Base-by-base conservation (phyloP, 306 rosid genomes). In the Cajanus cajan region DNA sequence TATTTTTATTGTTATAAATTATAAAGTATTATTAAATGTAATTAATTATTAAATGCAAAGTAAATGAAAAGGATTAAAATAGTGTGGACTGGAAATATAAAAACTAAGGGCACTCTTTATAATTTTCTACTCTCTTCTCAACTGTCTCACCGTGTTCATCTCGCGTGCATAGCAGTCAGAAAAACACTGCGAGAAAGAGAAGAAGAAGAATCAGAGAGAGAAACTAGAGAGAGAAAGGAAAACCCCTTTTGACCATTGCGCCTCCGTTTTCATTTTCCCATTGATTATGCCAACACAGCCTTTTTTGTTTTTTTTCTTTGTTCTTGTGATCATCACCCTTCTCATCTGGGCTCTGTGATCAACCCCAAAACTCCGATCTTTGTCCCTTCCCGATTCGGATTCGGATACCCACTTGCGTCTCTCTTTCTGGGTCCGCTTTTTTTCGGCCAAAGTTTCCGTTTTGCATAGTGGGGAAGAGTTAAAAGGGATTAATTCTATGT, bases 131-230 rank as follows among this genome's bases (percentile, higher is more conserved):
- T 80, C 69, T 19, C 21, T 77, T 86, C 88, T 79, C 89, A 90
- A 87, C 98, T 87, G 90, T 86, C 84, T 84, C 82, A 80, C 87
- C 91, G 90, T 77, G 90, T 92, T 88, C 82, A 86, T 81, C 86
- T 87, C 87, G 93, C 89, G 87, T 86, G 83, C 85, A 58, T 72
- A 83, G 73, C 86, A 83, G 82, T 44, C 72, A 82, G 77, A 62
- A 80, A 80, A 80, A 64, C 66, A 70, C 34, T 74, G 80, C 68
- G 47, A 81, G 31, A 68, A 48, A 83, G 78, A 24, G 21, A 63
- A 57, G n/a, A n/a, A 28, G 16, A 28, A 66, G 25, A 77, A 48
- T 15, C 11, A 37, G 58, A 70, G 22, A 43, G 65, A 50, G 55
- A 15, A 4, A 9, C 16, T 6, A 59, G 21, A 77, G 55, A 59